phyloP scores from a whole-genome alignment of 148 eudicot species.

The Suaeda aralocaspica region DNA sequence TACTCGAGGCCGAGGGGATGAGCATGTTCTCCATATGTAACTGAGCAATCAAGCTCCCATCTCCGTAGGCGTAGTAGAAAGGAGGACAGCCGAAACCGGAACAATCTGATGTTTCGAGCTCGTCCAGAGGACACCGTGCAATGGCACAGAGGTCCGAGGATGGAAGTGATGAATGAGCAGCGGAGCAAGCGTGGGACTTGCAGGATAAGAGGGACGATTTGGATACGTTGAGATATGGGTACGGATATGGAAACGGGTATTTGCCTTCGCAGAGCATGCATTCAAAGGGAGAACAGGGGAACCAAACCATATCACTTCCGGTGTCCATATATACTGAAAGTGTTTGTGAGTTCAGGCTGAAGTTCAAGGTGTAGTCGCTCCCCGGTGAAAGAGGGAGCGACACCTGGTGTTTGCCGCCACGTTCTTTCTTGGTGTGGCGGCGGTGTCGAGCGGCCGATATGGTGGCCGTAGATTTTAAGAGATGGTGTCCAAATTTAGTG shows the following conservation, averaged over 20 bases:
- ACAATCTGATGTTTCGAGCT: conserved; percentile 63
- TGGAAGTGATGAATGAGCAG: conserved; percentile 56
- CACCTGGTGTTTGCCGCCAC: conserved; percentile 31
- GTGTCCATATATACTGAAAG: conserved; percentile 88
- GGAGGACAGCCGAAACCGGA: conserved; percentile 47
- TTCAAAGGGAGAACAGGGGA: conserved; percentile 74
- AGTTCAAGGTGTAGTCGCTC: conserved; percentile 70
- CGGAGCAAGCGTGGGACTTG: conserved; percentile 70
- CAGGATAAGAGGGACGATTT: conserved; percentile 44
- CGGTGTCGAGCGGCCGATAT: conserved; percentile 52
- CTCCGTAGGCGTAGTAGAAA: conserved; percentile 83
- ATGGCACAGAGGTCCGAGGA: conserved; percentile 85
- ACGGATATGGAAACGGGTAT: conserved; percentile 9
- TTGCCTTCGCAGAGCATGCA: conserved; percentile 87
- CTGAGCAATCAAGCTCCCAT: conserved; percentile 65
- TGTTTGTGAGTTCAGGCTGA: conserved; percentile 52
- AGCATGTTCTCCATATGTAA: conserved; percentile 46
- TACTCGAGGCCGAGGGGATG: conserved; percentile 35
- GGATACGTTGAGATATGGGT: conserved; percentile 37
- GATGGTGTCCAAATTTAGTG: conserved; percentile 46
- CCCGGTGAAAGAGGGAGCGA: conserved; percentile 87
- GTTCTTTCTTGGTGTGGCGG: conserved; percentile 19
- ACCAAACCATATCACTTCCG: conserved; percentile 88
- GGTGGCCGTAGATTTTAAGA: conserved; percentile 65
- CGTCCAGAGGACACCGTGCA: conserved; percentile 65